Evolutionary conservation across 1,284 basidiomycete genomes (phyloP), one percentile per base, ranked within the genome.

Genomic region (Fomitopsis pinicola): DNA sequence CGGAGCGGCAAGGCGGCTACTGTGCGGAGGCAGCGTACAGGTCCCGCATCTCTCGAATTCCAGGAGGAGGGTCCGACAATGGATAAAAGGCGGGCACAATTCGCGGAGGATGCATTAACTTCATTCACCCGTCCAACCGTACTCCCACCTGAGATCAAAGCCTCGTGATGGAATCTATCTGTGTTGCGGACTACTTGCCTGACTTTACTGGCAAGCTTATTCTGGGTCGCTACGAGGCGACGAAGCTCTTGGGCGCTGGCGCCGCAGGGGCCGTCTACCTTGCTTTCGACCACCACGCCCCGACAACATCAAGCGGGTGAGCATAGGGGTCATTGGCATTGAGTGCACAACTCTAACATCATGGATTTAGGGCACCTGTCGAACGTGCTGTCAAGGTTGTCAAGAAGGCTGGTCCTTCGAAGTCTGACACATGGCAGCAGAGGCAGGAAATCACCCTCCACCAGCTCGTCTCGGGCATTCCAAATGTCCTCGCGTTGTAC

Each of bases 401-500:
- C 63, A 56, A 55, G 46, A 72, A 71, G 58, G 62, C 60, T 55
- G 58, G 50, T 52, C 60, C 66, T 61, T 36, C 46, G 50, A 56
- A 58, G 30, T 35, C 54, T 19, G 61, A 64, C 28, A 62, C 57
- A n/a, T 14, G 35, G 14, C 56, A 60, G 42, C 62, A 66, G 57
- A 42, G 42, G 7, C 69, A 65, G 57, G 75, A 76, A 60, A 60
- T 68, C n/a, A 57, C 62, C 30, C 55, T 78, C 81, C 88, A 91
- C 68, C 76, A 78, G 54, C 76, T 81, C 42, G 85, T 86, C n/a
- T 81, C 81, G 10, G 73, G 74, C 33, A 84, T 89, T 67, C 79
- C 80, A 6, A 82, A 83, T 67, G 78, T 91, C 64, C 82, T 88
- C 63, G 78, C 81, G 6, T 71, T 90, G 38, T 80, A 85, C 72